A percentile compares a stretch with the other conserved stretches of the same genome.
These are phyloP conservation scores for Pythium rhizo-oryzae DNA, from an alignment of 352 stramenopile genomes.

Conservation along the genomic window DNA sequence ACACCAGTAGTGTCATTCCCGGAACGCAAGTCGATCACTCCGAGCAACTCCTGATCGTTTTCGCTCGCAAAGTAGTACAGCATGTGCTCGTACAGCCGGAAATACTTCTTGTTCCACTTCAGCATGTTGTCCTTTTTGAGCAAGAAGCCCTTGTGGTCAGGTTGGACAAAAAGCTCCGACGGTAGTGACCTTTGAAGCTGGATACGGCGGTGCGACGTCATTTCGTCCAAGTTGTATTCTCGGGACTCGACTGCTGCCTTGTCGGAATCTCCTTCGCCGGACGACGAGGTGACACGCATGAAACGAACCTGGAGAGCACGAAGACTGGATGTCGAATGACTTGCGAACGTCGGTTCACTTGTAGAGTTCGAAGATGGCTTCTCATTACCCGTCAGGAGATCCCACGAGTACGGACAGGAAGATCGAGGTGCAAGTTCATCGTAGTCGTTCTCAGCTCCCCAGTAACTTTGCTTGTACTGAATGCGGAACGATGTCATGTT, in stretches of 20 bases:
- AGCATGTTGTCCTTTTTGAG: slow-evolving; percentile 89
- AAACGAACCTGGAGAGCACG: slow-evolving; percentile 86
- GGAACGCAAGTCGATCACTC: slow-evolving; percentile 78
- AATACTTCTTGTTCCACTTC: slow-evolving; percentile 91
- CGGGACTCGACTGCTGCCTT: slow-evolving; percentile 86
- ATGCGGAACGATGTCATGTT: slow-evolving; percentile 92
- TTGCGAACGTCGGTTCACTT: slow-evolving; percentile 68
- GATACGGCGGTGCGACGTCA: slow-evolving; percentile 74
- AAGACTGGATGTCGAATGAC: slow-evolving; percentile 55
- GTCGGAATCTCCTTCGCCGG: slow-evolving; percentile 49
- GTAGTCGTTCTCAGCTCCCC: slow-evolving; percentile 70
- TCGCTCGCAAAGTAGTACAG: slow-evolving; percentile 90
- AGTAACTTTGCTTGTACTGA: slow-evolving; percentile 82
- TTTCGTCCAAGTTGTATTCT: slow-evolving; percentile 89
- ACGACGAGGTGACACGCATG: slow-evolving; percentile 86
- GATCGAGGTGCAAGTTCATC: slow-evolving; percentile 75
- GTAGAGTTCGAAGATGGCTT: slow-evolving; percentile 56
- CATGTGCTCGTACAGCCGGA: slow-evolving; percentile 87
- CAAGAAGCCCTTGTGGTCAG: slow-evolving; percentile 79
- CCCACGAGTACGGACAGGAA: slow-evolving; percentile 88
- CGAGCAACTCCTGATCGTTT: slow-evolving; percentile 79
- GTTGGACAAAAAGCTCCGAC: slow-evolving; percentile 77
- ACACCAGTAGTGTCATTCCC: slow-evolving; percentile 70
- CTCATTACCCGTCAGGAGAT: slow-evolving; percentile 71
- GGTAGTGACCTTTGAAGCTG: slow-evolving; percentile 83